A percentile compares a stretch with the other conserved stretches of the same genome.
phyloP scores from a whole-genome alignment of 2,329 filamentous ascomycete genomes.

The Botrytis porri region DNA sequence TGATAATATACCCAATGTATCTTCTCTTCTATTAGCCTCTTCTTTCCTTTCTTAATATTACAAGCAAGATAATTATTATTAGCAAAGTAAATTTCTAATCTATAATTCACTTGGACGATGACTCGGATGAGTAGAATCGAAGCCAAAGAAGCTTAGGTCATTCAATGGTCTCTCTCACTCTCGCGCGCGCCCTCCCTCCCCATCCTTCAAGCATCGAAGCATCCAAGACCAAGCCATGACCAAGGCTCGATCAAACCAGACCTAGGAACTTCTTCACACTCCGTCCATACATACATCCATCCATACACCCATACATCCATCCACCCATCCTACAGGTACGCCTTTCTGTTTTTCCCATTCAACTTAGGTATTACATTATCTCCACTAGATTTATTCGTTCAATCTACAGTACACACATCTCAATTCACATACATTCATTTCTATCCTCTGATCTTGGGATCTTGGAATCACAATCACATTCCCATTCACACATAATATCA shows the following conservation, averaged over 20 bases:
- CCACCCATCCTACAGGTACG: background rate
- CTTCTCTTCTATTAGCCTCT: background rate
- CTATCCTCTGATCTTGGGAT: background rate
- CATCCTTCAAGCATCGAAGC: background rate
- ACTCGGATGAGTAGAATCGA: background rate
- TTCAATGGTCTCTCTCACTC: background rate
- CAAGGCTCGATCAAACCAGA: slow-evolving; percentile 6
- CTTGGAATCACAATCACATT: slow-evolving; percentile 1
- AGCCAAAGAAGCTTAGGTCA: slow-evolving; percentile 9
- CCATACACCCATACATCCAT: background rate
- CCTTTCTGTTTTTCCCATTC: slow-evolving; percentile 1
- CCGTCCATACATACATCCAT: background rate
- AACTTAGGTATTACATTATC: background rate
- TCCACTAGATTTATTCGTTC: slow-evolving; percentile 15
- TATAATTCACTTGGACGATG: background rate
- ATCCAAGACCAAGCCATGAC: slow-evolving; percentile 6
- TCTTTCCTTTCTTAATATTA: background rate
- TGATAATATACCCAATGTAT: background rate
- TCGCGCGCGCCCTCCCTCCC: background rate
- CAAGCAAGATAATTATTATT: background rate
- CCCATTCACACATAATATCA: background rate
- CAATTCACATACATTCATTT: background rate
- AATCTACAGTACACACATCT: background rate
- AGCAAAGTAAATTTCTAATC: background rate
- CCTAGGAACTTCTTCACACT: background rate